These are phyloP conservation scores for Xenoacremonium recifei DNA, from an alignment of 2,329 filamentous ascomycete genomes.

Conservation along the genomic window DNA sequence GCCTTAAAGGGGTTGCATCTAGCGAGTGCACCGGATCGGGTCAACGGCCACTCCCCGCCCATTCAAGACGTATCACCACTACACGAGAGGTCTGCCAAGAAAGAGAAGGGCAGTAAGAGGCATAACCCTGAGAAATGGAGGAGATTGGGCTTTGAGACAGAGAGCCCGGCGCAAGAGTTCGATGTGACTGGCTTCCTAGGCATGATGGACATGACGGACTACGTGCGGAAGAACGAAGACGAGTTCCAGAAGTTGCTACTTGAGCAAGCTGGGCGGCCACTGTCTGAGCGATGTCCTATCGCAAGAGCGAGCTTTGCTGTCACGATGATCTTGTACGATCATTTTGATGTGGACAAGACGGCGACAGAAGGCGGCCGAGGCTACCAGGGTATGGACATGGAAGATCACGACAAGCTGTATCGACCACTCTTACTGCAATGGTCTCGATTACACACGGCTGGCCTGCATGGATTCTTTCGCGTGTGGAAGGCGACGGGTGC, in stretches of 20 bases:
- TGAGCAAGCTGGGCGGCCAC: slow-evolving; percentile 76
- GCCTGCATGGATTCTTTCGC: slow-evolving; percentile 82
- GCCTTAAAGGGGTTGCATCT: slow-evolving; percentile 84
- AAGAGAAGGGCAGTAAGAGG: slow-evolving; percentile 64
- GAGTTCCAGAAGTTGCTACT: slow-evolving; percentile 87
- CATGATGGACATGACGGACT: slow-evolving; percentile 97
- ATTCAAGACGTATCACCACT: slow-evolving; percentile 30
- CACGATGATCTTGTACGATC: slow-evolving; percentile 86
- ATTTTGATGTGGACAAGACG: slow-evolving; percentile 88
- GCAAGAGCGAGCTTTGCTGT: slow-evolving; percentile 83
- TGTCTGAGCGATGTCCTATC: slow-evolving; percentile 77
- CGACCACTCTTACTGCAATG: slow-evolving; percentile 87
- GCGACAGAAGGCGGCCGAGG: slow-evolving; percentile 76
- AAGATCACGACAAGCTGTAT: slow-evolving; percentile 83
- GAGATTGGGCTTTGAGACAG: slow-evolving; percentile 84
- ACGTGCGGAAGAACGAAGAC: slow-evolving; percentile 87
- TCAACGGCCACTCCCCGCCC: slow-evolving; percentile 38
- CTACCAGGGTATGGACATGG: slow-evolving; percentile 71
- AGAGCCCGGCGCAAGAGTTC: slow-evolving; percentile 85
- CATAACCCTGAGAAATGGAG: slow-evolving; percentile 93
- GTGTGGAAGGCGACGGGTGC: slow-evolving; percentile 91
- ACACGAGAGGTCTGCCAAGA: slow-evolving; percentile 41
- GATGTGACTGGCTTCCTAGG: slow-evolving; percentile 83
- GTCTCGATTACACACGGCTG: slow-evolving; percentile 84
- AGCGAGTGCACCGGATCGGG: slow-evolving; percentile 69